Evolutionary conservation across 73 alveolate species (phyloP).

Genomic region (Stentor coeruleus): DNA sequence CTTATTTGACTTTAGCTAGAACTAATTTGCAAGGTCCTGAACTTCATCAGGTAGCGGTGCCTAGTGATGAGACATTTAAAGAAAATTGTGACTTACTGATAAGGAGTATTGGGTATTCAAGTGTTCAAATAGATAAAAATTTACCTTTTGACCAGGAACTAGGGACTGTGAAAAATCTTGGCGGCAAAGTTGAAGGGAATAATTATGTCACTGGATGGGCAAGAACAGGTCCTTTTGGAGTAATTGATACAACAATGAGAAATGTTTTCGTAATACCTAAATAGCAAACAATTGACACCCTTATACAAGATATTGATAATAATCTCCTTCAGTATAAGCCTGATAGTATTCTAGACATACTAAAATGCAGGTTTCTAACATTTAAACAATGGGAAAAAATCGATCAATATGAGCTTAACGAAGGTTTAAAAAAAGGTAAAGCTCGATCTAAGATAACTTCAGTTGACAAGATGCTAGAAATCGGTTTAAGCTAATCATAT

Average conservation of each 20-base stretch:
- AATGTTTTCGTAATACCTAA: constrained; percentile 20
- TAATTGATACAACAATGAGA: constrained; percentile 62
- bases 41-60: constrained; percentile 20
- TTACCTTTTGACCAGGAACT: constrained; percentile 33
- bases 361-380: constrained; percentile 17
- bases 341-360: constrained; percentile 21
- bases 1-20: constrained; percentile 2
- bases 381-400: constrained; percentile 36
- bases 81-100: constrained; percentile 41
- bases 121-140: constrained; percentile 31
- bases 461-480: constrained; percentile 21
- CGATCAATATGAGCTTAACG: constrained; percentile 26
- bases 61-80: neutral
- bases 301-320: constrained; percentile 31
- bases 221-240: constrained; percentile 83
- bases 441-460: constrained; percentile 28
- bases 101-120: constrained; percentile 45
- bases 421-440: constrained; percentile 28
- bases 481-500: constrained; percentile 4
- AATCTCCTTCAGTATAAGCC: constrained; percentile 13
- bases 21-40: constrained; percentile 30
- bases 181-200: constrained; percentile 43
- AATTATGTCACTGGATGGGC: constrained; percentile 83
- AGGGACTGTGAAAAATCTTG: constrained; percentile 35
- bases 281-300: constrained; percentile 31